Evolutionary conservation across 202 grass and related monocot species (phyloP).

Genomic region (Elaeis oleifera): DNA sequence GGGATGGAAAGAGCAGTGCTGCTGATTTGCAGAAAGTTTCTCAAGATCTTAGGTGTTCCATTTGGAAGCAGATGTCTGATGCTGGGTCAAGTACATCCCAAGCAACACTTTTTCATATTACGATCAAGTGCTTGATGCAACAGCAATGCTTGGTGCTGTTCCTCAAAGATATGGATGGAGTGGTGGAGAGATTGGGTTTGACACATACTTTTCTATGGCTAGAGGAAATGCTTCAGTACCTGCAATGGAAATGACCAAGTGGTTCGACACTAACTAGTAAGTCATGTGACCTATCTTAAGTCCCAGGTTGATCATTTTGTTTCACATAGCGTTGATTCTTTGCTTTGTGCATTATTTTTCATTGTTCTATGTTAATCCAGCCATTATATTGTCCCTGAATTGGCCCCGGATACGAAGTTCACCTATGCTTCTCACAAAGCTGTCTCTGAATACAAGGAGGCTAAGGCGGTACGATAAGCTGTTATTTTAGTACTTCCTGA

Average conservation of each 20-base stretch:
- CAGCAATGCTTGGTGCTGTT: background rate
- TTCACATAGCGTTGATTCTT: background rate
- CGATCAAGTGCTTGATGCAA: background rate
- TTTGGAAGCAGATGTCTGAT: constrained; percentile 3
- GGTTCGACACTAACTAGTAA: constrained; percentile 11
- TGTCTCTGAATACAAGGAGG: constrained; percentile 14
- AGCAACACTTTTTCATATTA: constrained; percentile 9
- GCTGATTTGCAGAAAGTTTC: background rate
- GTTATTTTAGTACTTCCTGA: background rate
- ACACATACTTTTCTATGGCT: constrained; percentile 9
- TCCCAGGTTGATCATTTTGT: too few relatives aligned
- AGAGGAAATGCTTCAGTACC: constrained; percentile 2
- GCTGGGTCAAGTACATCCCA: constrained; percentile 3
- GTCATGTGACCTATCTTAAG: background rate
- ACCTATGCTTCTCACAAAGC: constrained; percentile 2
- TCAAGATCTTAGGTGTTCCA: background rate
- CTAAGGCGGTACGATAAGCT: constrained; percentile 48
- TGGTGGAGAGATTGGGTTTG: constrained; percentile 5
- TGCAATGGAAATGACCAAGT: constrained; percentile 9
- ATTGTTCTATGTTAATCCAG: background rate
- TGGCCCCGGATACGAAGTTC: background rate
- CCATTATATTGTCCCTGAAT: constrained; percentile 8
- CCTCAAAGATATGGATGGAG: constrained; percentile 6
- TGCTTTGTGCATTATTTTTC: too few relatives aligned
- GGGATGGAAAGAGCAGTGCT: constrained; percentile 7